phyloP scores from a whole-genome alignment of 192 early-diverging fungal genomes.

The Geosiphon pyriformis region DNA sequence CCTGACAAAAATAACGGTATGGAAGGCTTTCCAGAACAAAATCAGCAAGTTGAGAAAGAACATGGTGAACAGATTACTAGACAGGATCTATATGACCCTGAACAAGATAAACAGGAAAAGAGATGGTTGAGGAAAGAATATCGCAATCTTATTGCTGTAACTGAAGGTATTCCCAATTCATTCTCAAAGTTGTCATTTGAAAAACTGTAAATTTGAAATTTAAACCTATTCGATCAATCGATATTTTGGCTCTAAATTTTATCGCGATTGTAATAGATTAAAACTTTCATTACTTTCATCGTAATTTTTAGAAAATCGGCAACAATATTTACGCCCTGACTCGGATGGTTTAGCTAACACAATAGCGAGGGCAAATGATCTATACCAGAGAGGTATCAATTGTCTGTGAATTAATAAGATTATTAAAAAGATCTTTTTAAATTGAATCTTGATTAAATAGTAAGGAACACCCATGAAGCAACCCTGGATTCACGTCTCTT shows the following conservation, averaged over 20 bases:
- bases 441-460: slow-evolving; percentile 33
- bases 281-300: no score
- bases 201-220: no score
- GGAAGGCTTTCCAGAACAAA: no score
- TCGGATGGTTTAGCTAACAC: slow-evolving; percentile 34
- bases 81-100: slow-evolving; percentile 8
- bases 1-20: no score
- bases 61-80: slow-evolving; percentile 4
- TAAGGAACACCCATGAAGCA: slow-evolving; percentile 79
- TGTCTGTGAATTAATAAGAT: neutral
- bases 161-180: slow-evolving; percentile 27
- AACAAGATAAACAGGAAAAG: slow-evolving; percentile 31
- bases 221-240: no score
- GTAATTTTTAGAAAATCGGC: slow-evolving; percentile 32
- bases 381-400: slow-evolving; percentile 33
- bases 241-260: no score
- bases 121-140: slow-evolving; percentile 33
- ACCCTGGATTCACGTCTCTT: slow-evolving; percentile 82
- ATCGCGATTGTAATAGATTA: no score
- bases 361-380: slow-evolving; percentile 32
- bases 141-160: slow-evolving; percentile 30
- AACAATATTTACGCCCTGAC: slow-evolving; percentile 33
- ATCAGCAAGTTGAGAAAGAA: no score
- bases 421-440: neutral
- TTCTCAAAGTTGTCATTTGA: no score